These are phyloP conservation scores for Aspergillus sojae DNA, from an alignment of 2,329 filamentous ascomycete species.

Conservation along the genomic window DNA sequence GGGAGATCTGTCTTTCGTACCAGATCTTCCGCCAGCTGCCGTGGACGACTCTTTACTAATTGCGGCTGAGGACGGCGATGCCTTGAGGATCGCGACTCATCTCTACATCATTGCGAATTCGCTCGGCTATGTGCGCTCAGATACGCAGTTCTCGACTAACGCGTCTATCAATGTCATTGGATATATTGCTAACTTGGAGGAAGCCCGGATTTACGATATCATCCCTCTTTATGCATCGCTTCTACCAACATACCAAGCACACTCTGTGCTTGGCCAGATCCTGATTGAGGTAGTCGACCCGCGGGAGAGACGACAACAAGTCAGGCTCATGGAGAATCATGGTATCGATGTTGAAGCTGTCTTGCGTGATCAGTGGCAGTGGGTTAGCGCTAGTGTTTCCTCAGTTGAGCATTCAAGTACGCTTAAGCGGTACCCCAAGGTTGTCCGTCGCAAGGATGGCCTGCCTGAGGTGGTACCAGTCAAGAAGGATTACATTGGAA, in stretches of 20 bases:
- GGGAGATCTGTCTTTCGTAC: conserved; percentile 36
- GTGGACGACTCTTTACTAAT: conserved; percentile 53
- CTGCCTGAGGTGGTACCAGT: conserved; percentile 64
- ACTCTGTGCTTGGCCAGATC: conserved; percentile 74
- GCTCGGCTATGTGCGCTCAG: conserved; percentile 53
- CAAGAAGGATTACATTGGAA: conserved; percentile 70
- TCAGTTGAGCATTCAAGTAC: conserved; percentile 35
- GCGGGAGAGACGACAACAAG: conserved; percentile 66
- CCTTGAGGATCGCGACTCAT: conserved; percentile 70
- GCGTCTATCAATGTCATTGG: conserved; percentile 65
- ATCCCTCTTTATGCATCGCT: conserved; percentile 88
- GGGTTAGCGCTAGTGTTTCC: conserved; percentile 40
- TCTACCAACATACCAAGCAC: conserved; percentile 65
- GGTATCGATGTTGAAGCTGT: conserved; percentile 73
- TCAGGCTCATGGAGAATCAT: conserved; percentile 75
- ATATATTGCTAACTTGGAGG: conserved; percentile 79
- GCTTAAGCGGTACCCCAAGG: conserved; percentile 37
- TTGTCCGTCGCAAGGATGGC: conserved; percentile 55
- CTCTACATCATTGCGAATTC: conserved; percentile 67
- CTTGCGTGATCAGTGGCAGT: conserved; percentile 67
- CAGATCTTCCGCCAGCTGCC: conserved; percentile 50
- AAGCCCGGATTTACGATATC: conserved; percentile 71
- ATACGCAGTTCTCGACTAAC: conserved; percentile 66
- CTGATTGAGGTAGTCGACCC: conserved; percentile 71
- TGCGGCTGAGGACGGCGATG: conserved; percentile 54